These are phyloP conservation scores for Didymella arachidicola DNA, from an alignment of 2,329 filamentous ascomycete species.

Conservation along the genomic window DNA sequence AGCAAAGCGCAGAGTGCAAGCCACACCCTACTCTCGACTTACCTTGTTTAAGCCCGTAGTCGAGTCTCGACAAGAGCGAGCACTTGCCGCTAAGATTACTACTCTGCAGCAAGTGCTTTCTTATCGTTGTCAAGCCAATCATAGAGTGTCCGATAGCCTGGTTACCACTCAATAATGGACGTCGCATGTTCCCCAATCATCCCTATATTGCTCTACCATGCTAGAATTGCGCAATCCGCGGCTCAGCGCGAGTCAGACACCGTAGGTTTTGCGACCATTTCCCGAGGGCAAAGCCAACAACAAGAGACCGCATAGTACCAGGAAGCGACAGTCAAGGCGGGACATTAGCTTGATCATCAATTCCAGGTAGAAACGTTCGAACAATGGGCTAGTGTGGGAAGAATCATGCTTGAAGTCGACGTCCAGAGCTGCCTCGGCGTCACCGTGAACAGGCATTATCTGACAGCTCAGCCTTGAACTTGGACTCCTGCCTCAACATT, in stretches of 20 bases:
- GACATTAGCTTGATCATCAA: neutral
- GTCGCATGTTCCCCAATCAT: neutral
- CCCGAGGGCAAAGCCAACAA: neutral
- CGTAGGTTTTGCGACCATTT: neutral
- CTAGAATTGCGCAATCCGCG: constrained; percentile 1
- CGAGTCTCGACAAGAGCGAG: neutral
- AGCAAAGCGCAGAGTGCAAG: neutral
- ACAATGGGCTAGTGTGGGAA: neutral
- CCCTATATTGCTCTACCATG: neutral
- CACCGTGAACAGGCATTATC: neutral
- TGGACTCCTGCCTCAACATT: neutral
- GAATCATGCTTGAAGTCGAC: neutral
- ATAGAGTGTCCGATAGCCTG: neutral
- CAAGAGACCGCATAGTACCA: neutral
- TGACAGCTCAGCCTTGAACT: neutral
- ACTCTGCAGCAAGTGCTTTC: neutral
- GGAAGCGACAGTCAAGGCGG: neutral
- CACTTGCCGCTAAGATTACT: neutral
- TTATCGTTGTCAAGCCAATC: neutral
- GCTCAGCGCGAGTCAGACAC: neutral
- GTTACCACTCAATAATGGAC: constrained; percentile 2
- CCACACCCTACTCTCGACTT: neutral
- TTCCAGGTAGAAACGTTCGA: neutral
- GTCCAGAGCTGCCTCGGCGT: neutral
- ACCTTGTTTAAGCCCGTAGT: neutral